phyloP scores from a whole-genome alignment of 139 green algal species.

The Nannochloris sp. region DNA sequence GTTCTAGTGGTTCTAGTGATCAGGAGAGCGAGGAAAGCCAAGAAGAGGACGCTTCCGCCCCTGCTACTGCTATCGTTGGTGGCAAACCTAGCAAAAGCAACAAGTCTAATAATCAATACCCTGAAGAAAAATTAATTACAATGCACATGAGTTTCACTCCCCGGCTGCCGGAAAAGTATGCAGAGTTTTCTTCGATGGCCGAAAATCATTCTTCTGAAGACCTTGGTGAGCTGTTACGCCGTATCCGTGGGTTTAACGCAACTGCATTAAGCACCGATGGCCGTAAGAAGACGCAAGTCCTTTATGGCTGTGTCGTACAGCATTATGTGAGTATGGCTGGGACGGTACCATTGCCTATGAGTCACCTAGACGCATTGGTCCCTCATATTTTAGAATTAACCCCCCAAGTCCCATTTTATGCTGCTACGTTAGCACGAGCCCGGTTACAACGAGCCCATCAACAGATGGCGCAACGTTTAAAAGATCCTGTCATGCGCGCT shows the following conservation, averaged over 20 bases:
- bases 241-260: constrained; percentile 74
- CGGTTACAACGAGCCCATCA: constrained; percentile 44
- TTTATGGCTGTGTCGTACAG: constrained; percentile 86
- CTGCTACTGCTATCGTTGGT: not conserved
- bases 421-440: constrained; percentile 72
- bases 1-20: constrained; percentile 13
- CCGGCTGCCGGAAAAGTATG: constrained; percentile 59
- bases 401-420: constrained; percentile 75
- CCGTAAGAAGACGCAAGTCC: constrained; percentile 70
- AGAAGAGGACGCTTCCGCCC: not conserved
- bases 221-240: constrained; percentile 49
- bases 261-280: constrained; percentile 53
- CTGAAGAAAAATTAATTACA: not conserved
- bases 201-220: constrained; percentile 40
- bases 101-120: not conserved
- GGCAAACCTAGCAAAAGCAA: not conserved
- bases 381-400: constrained; percentile 52
- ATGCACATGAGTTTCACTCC: constrained; percentile 77
- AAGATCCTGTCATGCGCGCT: constrained; percentile 4
- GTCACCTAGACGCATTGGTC: constrained; percentile 63
- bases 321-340: constrained; percentile 75
- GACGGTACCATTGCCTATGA: constrained; percentile 38
- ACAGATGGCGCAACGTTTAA: constrained; percentile 31
- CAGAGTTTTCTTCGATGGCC: constrained; percentile 48
- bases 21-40: too few relatives aligned